These are phyloP conservation scores for Colletotrichum sojae DNA, from an alignment of 2,329 filamentous ascomycete species.

Conservation along the genomic window DNA sequence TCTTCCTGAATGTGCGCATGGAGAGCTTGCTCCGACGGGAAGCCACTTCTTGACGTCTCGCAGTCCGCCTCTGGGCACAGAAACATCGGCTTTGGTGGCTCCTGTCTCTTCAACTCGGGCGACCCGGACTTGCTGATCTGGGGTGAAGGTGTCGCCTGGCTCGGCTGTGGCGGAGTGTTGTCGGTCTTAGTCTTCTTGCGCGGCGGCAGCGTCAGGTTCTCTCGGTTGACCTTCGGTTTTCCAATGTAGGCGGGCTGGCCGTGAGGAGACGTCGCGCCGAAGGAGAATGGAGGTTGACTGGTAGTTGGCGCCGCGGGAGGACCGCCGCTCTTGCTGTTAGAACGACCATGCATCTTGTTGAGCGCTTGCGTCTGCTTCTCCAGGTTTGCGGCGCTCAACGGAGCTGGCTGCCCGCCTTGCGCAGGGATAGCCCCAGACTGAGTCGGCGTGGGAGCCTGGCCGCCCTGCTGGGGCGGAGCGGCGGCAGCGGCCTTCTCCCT, in stretches of 20 bases:
- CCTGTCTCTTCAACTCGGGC: constrained; percentile 59
- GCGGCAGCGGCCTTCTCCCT: constrained; percentile 44
- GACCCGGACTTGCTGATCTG: constrained; percentile 63
- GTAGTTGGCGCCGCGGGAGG: constrained; percentile 71
- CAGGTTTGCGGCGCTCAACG: constrained; percentile 63
- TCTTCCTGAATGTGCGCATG: constrained; percentile 71
- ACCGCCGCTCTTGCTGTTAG: constrained; percentile 61
- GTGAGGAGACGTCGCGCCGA: constrained; percentile 70
- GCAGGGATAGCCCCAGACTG: constrained; percentile 42
- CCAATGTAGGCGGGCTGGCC: constrained; percentile 70
- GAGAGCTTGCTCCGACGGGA: constrained; percentile 68
- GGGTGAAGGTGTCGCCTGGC: constrained; percentile 62
- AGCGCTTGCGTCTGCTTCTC: constrained; percentile 66
- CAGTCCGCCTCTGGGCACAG: constrained; percentile 69
- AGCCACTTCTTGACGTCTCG: constrained; percentile 64
- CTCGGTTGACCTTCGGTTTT: constrained; percentile 65
- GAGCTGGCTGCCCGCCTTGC: constrained; percentile 42
- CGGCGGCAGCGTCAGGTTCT: constrained; percentile 69
- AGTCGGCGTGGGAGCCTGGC: constrained; percentile 43
- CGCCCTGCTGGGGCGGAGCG: constrained; percentile 24
- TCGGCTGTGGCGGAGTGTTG: constrained; percentile 54
- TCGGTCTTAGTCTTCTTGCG: constrained; percentile 69
- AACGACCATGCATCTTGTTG: constrained; percentile 62
- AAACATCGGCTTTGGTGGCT: constrained; percentile 58
- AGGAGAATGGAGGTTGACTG: constrained; percentile 69